These are phyloP conservation scores for Ottelia alismoides DNA, from an alignment of 106 monocot genomes.

Conservation along the genomic window DNA sequence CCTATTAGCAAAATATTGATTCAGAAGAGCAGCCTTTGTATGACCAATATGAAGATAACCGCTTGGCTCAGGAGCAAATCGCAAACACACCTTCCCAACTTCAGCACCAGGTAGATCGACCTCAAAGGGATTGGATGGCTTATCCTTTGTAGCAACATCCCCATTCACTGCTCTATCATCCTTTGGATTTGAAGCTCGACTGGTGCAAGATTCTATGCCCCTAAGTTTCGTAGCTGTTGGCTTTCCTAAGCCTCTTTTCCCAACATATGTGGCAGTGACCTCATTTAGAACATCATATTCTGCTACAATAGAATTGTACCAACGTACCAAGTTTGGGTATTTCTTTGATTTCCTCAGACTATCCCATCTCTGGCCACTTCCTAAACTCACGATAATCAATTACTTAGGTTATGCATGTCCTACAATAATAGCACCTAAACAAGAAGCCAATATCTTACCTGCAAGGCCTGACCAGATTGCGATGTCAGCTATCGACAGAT, in stretches of 20 bases:
- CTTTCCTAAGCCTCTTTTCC: constrained; percentile 91
- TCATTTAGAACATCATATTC: constrained; percentile 54
- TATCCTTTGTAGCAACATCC: constrained; percentile 21
- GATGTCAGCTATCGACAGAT: constrained; percentile 74
- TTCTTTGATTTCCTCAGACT: constrained; percentile 83
- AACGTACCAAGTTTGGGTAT: constrained; percentile 66
- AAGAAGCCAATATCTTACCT: constrained; percentile 40
- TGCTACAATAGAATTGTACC: constrained; percentile 57
- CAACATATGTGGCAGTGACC: constrained; percentile 62
- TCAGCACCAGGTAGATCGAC: constrained; percentile 90
- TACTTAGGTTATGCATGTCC: too few species aligned
- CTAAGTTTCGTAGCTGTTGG: constrained; percentile 25
- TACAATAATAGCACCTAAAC: too few species aligned
- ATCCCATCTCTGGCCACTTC: constrained; percentile 90
- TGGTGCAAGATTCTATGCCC: constrained; percentile 6
- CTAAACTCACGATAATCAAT: too few species aligned
- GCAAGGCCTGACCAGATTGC: constrained; percentile 85
- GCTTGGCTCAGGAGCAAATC: constrained; percentile 97
- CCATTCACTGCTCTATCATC: constrained; percentile 12
- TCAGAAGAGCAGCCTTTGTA: constrained; percentile 85
- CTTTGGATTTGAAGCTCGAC: constrained; percentile 12
- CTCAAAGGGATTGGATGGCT: constrained; percentile 32
- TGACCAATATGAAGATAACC: constrained; percentile 98
- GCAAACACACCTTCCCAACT: constrained; percentile 77
- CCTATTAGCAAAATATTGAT: constrained; percentile 84